Evolutionary conservation across 352 stramenopile genomes (phyloP).

Genomic region (Globisporangium ultimum): DNA sequence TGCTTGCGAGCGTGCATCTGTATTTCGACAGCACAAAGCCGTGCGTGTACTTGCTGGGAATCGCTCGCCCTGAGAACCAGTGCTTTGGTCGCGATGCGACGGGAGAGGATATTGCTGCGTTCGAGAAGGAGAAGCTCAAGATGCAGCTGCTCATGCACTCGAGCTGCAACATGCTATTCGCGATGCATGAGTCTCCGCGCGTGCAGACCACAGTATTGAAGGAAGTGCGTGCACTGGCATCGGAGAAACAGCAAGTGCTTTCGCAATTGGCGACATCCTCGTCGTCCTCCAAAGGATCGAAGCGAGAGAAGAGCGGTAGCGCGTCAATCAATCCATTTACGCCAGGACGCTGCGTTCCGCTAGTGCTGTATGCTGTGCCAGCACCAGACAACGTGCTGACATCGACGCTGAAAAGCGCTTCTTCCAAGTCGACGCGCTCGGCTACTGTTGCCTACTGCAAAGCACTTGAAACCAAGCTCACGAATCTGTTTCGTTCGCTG

Average conservation of each 20-base stretch:
- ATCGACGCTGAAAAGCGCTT: constrained; percentile 15
- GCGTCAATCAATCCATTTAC: constrained; percentile 34
- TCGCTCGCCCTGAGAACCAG: constrained; percentile 35
- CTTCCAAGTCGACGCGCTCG: constrained; percentile 26
- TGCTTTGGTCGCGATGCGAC: constrained; percentile 22
- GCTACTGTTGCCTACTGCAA: constrained; percentile 59
- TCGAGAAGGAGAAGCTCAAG: constrained; percentile 52
- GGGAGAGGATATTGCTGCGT: constrained; percentile 9
- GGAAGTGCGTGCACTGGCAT: constrained; percentile 35
- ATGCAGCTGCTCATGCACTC: constrained; percentile 64
- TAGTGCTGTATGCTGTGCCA: constrained; percentile 65
- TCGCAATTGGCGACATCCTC: constrained; percentile 18
- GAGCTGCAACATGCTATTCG: constrained; percentile 57
- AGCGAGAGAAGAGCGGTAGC: constrained; percentile 35
- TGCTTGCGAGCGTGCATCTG: constrained; percentile 42
- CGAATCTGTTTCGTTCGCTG: constrained; percentile 47
- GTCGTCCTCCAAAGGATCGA: constrained; percentile 22
- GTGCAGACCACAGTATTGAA: constrained; percentile 46
- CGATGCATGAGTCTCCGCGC: constrained; percentile 35
- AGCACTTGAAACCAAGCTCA: constrained; percentile 49
- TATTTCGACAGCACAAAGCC: constrained; percentile 49
- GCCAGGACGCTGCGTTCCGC: constrained; percentile 58
- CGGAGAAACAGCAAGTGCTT: constrained; percentile 58
- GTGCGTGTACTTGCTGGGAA: constrained; percentile 54
- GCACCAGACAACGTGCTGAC: constrained; percentile 43